Conservation (phyloP, 176 grass and related monocot species). For the Melocanna baccifera region DNA sequence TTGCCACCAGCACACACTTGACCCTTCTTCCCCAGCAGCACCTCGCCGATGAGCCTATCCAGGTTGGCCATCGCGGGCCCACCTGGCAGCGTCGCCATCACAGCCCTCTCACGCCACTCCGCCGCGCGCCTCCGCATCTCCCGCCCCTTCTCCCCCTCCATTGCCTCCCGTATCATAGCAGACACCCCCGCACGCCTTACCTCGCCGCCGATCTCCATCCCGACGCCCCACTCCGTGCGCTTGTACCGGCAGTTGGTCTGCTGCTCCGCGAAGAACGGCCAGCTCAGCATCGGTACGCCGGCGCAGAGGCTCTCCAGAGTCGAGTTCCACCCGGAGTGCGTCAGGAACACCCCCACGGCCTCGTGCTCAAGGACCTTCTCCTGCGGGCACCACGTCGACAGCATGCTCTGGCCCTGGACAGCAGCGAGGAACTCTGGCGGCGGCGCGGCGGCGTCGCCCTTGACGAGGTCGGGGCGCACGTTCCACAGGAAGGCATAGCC, state of each 20-base stretch:
- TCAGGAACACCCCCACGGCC: constrained; percentile 67
- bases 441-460: constrained; percentile 30
- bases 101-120: constrained; percentile 48
- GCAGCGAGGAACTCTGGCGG: constrained; percentile 35
- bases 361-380: constrained; percentile 5
- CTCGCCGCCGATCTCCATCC: constrained; percentile 51
- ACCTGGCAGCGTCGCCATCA: neutral
- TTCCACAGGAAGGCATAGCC: constrained; percentile 58
- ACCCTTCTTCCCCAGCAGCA: too few relatives aligned
- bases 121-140: constrained; percentile 47
- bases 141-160: constrained; percentile 58
- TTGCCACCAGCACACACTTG: too few relatives aligned
- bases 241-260: constrained; percentile 63
- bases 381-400: too few relatives aligned
- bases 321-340: constrained; percentile 88
- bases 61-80: too few relatives aligned
- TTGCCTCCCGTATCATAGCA: constrained; percentile 41
- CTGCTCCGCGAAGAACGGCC: constrained; percentile 85
- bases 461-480: constrained; percentile 49
- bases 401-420: neutral
- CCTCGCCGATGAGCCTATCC: too few relatives aligned
- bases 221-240: constrained; percentile 51
- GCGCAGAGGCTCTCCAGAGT: constrained; percentile 49
- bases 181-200: constrained; percentile 50
- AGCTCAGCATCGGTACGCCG: constrained; percentile 71